A percentile compares a stretch with the other conserved stretches of the same genome.
Conservation (phyloP, 305 asterid genomes). For the Fraxinus velutina region DNA sequence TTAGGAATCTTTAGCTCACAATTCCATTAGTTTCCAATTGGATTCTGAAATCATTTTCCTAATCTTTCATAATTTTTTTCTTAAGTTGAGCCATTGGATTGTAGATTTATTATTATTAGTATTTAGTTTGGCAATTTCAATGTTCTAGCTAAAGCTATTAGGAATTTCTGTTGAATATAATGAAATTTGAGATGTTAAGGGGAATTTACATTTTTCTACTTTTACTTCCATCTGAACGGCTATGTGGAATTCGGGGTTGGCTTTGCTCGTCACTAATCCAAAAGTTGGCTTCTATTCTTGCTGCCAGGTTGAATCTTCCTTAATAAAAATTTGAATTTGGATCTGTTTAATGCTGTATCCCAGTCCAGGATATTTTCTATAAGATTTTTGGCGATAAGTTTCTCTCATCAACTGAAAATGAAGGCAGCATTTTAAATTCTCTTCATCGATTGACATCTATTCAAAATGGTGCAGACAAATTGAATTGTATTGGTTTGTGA, state of each 20-base stretch:
- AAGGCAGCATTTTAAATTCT: neutral
- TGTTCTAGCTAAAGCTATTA: neutral
- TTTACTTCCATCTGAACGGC: neutral
- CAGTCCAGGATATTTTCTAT: neutral
- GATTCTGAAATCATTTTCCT: neutral
- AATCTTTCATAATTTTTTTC: neutral
- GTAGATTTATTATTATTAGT: neutral
- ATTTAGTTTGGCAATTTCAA: neutral
- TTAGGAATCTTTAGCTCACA: neutral
- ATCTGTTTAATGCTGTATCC: neutral
- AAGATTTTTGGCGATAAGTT: neutral
- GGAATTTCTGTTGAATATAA: neutral
- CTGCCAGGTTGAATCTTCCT: neutral
- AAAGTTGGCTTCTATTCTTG: neutral
- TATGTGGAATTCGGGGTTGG: neutral
- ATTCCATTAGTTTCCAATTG: neutral
- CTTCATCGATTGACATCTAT: neutral
- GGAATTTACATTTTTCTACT: neutral
- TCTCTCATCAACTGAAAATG: neutral
- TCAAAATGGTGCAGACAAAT: neutral
- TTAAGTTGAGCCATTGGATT: neutral
- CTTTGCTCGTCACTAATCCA: neutral
- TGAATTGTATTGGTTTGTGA: neutral
- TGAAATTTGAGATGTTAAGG: neutral
- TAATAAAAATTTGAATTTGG: neutral